Evolutionary conservation across 495 filamentous ascomycete genomes (phyloP), one percentile per base, ranked within the genome.

Genomic region (Trichoderma erinaceum): DNA sequence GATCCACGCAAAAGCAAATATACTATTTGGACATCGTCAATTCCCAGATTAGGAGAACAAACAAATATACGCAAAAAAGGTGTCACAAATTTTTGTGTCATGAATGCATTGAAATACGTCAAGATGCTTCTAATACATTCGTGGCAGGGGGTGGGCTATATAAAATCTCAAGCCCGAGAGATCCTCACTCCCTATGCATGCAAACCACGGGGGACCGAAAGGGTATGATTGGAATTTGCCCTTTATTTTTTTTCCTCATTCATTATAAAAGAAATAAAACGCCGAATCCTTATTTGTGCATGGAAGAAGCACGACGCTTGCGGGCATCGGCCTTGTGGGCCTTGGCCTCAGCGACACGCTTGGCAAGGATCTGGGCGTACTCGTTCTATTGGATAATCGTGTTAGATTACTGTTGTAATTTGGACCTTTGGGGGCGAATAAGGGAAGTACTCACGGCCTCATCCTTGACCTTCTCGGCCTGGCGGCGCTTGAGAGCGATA

Each of bases 401-500:
- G 21, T 66, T 52, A 80, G 74, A 69, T 74, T 70, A 43, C 46
- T 29, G 41, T 65, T 18, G 1, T 64, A 61, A 46, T 15, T 5
- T 43, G 66, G 29, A 29, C 4, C 4, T 29, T 29, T 29, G 1
- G 29, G 29, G 29, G 29, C 4, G 4, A 29, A 29, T 4, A 29
- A 29, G 63, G 67, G 50, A 66, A 35, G 44, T 73, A 89, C 93
- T 76, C 96, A 99, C 95, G 35, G 95, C 96, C 85, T 95, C 95
- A 82, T 99, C 96, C 86, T 96, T 97, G 79, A 89, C 87, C 80
- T 91, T 87, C 86, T 97, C 96, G 74, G 92, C 82, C 78, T 90
- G 89, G 78, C 96, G 93, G 81, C 93, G 92, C 93, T 99, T 99
- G 81, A 99, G 88, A 75, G 95, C 94, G 74, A 94, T 85, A 74